These are phyloP conservation scores for Agaricales sp. DNA, from an alignment of 1,284 basidiomycete genomes.

Conservation along the genomic window DNA sequence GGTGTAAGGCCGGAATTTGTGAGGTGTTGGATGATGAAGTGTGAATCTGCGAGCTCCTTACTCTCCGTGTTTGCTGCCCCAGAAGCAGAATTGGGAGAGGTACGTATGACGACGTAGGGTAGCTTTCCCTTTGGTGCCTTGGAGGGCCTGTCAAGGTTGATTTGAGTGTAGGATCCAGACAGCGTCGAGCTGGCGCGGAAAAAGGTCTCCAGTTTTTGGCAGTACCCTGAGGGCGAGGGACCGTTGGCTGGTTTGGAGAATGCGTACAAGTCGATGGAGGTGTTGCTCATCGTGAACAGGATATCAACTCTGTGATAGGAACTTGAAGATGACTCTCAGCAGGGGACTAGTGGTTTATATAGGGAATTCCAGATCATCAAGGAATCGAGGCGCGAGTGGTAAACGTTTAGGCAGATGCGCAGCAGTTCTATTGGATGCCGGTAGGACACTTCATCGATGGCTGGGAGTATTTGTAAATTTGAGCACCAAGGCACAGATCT, in stretches of 20 bases:
- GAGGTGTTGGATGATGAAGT: slow-evolving; percentile 23
- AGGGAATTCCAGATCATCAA: no score
- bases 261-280: slow-evolving; percentile 14
- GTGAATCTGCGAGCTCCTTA: slow-evolving; percentile 22
- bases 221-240: slow-evolving; percentile 22
- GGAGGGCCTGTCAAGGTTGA: slow-evolving; percentile 6
- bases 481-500: no score
- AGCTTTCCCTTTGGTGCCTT: slow-evolving; percentile 18
- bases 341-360: no score
- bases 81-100: slow-evolving; percentile 8
- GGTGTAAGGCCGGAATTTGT: slow-evolving; percentile 16
- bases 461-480: no score
- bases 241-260: slow-evolving; percentile 15
- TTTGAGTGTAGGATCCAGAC: slow-evolving; percentile 3
- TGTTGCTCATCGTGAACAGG: no score
- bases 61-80: slow-evolving; percentile 11
- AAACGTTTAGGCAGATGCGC: no score
- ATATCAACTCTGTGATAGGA: no score
- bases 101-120: slow-evolving; percentile 21
- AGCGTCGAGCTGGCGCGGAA: slow-evolving; percentile 14
- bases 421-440: no score
- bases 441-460: no score
- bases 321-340: no score
- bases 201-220: slow-evolving; percentile 23
- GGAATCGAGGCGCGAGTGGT: no score